Evolutionary conservation across 106 monocot species (phyloP), one percentile per base, ranked within the genome.

Genomic region (Chionographis japonica): DNA sequence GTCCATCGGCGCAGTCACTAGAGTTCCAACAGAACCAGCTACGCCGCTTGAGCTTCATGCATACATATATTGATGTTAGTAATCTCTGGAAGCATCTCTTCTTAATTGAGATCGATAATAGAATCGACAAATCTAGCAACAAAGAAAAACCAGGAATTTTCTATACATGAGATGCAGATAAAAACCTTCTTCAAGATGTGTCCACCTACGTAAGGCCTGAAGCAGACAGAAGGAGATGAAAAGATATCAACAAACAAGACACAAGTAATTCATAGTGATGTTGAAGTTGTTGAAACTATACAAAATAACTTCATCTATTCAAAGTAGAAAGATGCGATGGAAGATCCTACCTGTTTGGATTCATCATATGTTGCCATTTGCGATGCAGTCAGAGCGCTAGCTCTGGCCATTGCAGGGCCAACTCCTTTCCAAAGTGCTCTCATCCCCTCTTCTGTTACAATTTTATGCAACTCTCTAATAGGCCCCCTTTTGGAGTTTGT

Each of bases 341-440:
- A 80, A 43, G 19, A 73, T 12, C 12, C 46, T 46, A 95, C 95
- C 95, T 95, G 91, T 79, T 95, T 95, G 41, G 81, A 84, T 75
- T 95, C 95, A 78, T 95, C 95, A 77, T 95, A 95, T 56, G 91
- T 92, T 43, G 91, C 88, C 61, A 95, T 16, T 55, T 95, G 95
- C 54, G 95, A 91, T 71, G 91, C 95, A 27, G 95, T 95, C 36
- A 95, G 78, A 74, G 84, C 75, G 51, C 88, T 69, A 58, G 95
- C 95, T 75, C 95, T 86, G 12, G 84, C 68, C 91, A 95, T 86
- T 75, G 95, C 91, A 58, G 95, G 88, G 40, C 91, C 88, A 69
- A 95, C 88, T 70, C 95, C 95, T 80, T 91, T 95, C 95, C 95
- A 95, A 53, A 95, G 86, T 61, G 88, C 86, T 69, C 64, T 68